Conservation (phyloP, 225 moss, liverwort and hornwort genomes). For the Climacium dendroides region DNA sequence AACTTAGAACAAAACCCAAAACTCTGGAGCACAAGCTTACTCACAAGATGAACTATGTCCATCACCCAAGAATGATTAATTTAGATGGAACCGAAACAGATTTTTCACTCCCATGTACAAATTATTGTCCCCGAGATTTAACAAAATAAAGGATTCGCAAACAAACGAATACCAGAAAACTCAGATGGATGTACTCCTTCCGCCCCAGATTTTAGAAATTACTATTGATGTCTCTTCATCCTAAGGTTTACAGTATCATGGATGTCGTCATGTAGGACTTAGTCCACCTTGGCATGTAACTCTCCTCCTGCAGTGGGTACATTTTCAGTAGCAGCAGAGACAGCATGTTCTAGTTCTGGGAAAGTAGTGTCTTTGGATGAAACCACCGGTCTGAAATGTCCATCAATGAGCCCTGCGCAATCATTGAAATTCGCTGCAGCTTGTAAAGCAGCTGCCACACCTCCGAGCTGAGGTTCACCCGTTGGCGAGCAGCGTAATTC, state of each 20-base stretch:
- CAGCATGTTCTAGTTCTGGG: background rate
- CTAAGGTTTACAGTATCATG: background rate
- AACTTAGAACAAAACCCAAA: background rate
- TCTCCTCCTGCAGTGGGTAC: background rate
- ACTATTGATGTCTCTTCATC: background rate
- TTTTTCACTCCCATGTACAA: background rate
- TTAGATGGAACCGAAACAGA: background rate
- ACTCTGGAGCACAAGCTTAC: background rate
- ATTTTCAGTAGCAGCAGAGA: background rate
- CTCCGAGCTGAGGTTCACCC: conserved; percentile 18
- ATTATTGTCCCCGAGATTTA: background rate
- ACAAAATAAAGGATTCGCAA: background rate
- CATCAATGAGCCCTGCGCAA: conserved; percentile 1
- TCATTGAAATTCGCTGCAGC: conserved; percentile 63
- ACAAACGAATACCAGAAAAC: background rate
- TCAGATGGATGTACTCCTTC: background rate
- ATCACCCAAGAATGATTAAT: background rate
- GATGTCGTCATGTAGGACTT: background rate
- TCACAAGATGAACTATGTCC: background rate
- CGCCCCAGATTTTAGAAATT: background rate
- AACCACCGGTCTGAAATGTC: background rate
- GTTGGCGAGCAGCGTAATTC: conserved; percentile 26
- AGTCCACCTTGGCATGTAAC: conserved; percentile 8
- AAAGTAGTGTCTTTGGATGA: background rate
- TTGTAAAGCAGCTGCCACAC: conserved; percentile 48